A percentile compares a stretch with the other conserved stretches of the same genome.
These are phyloP conservation scores for Aspergillus brunneoviolaceus DNA, from an alignment of 2,329 filamentous ascomycete genomes.

Conservation along the genomic window DNA sequence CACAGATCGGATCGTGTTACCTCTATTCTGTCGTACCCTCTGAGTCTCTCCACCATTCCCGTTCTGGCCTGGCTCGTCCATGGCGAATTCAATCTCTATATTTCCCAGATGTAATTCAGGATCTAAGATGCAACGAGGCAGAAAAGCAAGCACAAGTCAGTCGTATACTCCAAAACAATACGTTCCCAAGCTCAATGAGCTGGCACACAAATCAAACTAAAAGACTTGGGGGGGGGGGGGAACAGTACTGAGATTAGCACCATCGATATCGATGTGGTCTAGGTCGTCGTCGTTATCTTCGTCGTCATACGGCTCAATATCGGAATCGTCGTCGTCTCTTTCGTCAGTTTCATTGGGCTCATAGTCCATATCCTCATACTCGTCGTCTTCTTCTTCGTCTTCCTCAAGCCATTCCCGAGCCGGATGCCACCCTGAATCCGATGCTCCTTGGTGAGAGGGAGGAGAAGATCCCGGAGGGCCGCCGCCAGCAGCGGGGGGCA, in stretches of 20 bases:
- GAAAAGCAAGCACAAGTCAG: background rate
- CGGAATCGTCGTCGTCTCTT: constrained; percentile 36
- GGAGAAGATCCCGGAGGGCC: constrained; percentile 16
- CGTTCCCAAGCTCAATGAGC: background rate
- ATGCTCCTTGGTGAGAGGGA: constrained; percentile 20
- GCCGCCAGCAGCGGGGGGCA: constrained; percentile 27
- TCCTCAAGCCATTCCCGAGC: constrained; percentile 41
- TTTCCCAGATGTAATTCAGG: constrained; percentile 23
- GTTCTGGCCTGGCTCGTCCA: constrained; percentile 25
- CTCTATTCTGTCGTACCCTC: constrained; percentile 18
- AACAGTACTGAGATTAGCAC: constrained; percentile 18
- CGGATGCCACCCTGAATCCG: constrained; percentile 35
- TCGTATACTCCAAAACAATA: constrained; percentile 1
- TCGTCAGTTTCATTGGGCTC: constrained; percentile 41
- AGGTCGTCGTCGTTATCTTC: constrained; percentile 35
- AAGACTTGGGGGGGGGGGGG: background rate
- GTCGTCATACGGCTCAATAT: constrained; percentile 39
- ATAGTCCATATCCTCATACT: constrained; percentile 55
- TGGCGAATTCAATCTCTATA: constrained; percentile 31
- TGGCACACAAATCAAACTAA: background rate
- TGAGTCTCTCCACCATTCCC: constrained; percentile 15
- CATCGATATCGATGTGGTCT: constrained; percentile 27
- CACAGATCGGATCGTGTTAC: constrained; percentile 17
- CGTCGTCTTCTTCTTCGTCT: constrained; percentile 31
- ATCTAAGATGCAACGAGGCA: background rate